These are phyloP conservation scores for Letharia columbiana DNA, from an alignment of 495 filamentous ascomycete species.

Conservation along the genomic window DNA sequence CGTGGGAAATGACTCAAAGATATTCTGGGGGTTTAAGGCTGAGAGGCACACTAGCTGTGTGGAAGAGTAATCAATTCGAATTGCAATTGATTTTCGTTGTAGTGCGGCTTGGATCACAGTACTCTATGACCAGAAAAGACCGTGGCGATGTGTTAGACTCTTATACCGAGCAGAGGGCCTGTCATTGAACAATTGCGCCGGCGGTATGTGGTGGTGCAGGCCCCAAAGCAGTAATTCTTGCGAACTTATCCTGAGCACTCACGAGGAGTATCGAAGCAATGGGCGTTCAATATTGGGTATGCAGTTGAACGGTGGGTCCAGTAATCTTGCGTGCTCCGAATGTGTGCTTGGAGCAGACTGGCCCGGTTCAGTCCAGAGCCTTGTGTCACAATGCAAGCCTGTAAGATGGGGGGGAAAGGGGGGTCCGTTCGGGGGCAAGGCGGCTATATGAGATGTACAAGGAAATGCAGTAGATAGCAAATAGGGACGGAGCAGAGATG, in stretches of 20 bases:
- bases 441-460: not conserved
- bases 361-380: not conserved
- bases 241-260: not conserved
- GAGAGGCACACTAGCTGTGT: not conserved
- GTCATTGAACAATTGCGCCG: not conserved
- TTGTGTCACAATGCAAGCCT: not conserved
- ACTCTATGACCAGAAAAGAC: not conserved
- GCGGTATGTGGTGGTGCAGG: not conserved
- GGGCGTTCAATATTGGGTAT: not conserved
- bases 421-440: not conserved
- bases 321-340: not conserved
- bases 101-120: not conserved
- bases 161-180: not conserved
- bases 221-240: conserved; percentile 3
- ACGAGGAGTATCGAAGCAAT: not conserved
- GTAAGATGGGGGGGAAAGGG: not conserved
- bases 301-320: not conserved
- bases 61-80: not conserved
- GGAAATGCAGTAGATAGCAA: not conserved
- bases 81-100: not conserved
- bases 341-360: not conserved
- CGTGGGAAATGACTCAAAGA: not conserved
- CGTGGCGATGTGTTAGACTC: not conserved
- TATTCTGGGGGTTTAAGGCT: not conserved
- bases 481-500: not conserved